Evolutionary conservation across 495 filamentous ascomycete genomes (phyloP).

Genomic region (Daldinia decipiens): DNA sequence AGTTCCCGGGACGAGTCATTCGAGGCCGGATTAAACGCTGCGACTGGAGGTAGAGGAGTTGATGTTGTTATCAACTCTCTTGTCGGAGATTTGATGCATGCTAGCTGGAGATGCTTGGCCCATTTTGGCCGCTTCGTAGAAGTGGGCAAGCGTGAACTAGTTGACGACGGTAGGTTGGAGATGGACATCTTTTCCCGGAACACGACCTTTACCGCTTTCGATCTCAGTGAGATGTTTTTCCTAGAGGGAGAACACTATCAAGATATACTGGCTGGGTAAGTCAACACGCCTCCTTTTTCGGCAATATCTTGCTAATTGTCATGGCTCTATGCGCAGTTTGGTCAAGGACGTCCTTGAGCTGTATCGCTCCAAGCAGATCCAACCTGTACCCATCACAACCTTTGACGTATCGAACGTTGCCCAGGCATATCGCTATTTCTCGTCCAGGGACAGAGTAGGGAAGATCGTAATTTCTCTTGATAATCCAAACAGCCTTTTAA

Average conservation of each 20-base stretch:
- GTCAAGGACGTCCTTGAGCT: not conserved
- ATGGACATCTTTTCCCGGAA: not conserved
- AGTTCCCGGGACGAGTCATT: not conserved
- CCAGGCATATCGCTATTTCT: not conserved
- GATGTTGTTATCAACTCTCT: conserved; percentile 62
- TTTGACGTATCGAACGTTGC: not conserved
- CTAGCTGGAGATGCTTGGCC: conserved; percentile 58
- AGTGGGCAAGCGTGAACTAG: not conserved
- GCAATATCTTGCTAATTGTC: not conserved
- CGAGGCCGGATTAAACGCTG: not conserved
- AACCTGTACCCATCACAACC: not conserved
- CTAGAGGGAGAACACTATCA: not conserved
- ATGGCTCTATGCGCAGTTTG: not conserved
- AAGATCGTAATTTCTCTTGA: not conserved
- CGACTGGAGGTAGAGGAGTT: conserved; percentile 8
- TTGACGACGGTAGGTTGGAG: not conserved
- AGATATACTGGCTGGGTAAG: not conserved
- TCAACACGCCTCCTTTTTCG: not conserved
- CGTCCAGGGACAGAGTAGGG: not conserved
- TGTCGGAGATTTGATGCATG: conserved; percentile 60
- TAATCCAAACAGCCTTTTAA: not conserved
- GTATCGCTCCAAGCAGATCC: not conserved
- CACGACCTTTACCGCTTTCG: not conserved
- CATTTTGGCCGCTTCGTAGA: conserved; percentile 15
- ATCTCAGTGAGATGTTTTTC: not conserved